These are phyloP conservation scores for Phaeolepiota aurea DNA, from an alignment of 768 basidiomycete genomes.

Conservation along the genomic window DNA sequence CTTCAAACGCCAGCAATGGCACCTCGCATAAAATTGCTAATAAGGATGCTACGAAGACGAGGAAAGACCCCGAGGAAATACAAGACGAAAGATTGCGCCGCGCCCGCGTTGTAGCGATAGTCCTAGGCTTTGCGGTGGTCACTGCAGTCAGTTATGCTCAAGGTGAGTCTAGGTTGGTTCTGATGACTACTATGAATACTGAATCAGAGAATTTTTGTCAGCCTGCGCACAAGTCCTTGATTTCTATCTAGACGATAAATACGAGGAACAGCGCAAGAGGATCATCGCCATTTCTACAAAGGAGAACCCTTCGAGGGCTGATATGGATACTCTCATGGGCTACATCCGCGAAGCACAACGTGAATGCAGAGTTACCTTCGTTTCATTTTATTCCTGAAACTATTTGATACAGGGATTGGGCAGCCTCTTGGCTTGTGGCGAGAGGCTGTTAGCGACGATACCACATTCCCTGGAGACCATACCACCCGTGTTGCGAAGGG, in stretches of 20 bases:
- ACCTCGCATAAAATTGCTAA: too few relatives aligned
- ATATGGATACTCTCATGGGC: constrained; percentile 12
- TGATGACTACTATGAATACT: background rate
- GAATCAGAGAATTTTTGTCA: constrained; percentile 2
- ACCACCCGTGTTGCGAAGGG: too few relatives aligned
- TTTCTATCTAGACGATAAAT: constrained; percentile 15
- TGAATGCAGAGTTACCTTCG: constrained; percentile 3
- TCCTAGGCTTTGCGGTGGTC: constrained; percentile 11
- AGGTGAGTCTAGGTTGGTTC: constrained; percentile 7
- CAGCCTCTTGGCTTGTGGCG: constrained; percentile 11
- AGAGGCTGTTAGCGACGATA: too few relatives aligned
- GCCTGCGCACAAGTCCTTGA: constrained; percentile 16
- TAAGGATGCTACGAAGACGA: too few relatives aligned
- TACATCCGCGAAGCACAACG: constrained; percentile 19
- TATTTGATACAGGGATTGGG: constrained; percentile 7
- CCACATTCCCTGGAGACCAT: too few relatives aligned
- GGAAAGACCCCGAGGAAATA: too few relatives aligned
- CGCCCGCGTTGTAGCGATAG: too few relatives aligned
- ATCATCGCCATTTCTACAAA: constrained; percentile 10
- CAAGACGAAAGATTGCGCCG: too few relatives aligned
- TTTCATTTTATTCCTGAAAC: background rate
- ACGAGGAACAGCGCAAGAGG: constrained; percentile 8
- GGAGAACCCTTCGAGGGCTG: constrained; percentile 6
- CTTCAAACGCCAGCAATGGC: too few relatives aligned
- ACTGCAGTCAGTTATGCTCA: constrained; percentile 14